These are phyloP conservation scores for Populus hybrid DNA, from an alignment of 441 rosid species.

Conservation along the genomic window DNA sequence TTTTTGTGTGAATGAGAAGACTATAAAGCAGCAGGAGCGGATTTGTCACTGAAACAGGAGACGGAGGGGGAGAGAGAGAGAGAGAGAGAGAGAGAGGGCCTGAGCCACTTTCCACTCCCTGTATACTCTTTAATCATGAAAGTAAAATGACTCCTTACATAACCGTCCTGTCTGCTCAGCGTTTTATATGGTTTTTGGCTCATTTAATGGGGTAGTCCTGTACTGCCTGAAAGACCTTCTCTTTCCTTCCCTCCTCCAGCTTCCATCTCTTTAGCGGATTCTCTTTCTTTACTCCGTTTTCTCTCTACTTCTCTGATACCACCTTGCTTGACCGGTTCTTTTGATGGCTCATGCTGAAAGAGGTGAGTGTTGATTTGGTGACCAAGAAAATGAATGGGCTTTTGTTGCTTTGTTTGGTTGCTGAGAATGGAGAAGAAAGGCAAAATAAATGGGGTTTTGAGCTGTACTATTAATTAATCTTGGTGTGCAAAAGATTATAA, in stretches of 20 bases:
- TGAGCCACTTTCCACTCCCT: neutral
- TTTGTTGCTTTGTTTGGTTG: conserved; percentile 20
- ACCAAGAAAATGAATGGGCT: conserved; percentile 1
- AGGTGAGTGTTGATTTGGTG: conserved; percentile 25
- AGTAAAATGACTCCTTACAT: conserved; percentile 36
- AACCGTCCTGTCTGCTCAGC: conserved; percentile 39
- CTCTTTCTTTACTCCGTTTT: neutral
- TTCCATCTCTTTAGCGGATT: conserved; percentile 9
- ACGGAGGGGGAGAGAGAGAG: neutral
- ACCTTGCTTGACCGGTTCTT: conserved; percentile 16
- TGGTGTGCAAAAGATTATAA: neutral
- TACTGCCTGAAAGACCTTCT: conserved; percentile 4
- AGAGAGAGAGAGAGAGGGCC: neutral
- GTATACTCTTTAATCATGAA: neutral
- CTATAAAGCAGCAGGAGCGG: conserved; percentile 24
- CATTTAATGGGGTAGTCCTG: conserved; percentile 39
- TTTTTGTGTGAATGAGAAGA: conserved; percentile 24
- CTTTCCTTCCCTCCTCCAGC: neutral
- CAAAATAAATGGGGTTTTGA: conserved; percentile 8
- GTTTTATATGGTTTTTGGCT: conserved; percentile 2
- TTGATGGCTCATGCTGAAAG: conserved; percentile 27
- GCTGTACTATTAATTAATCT: neutral
- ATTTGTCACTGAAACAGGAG: conserved; percentile 53
- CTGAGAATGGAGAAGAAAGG: conserved; percentile 7
- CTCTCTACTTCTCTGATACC: neutral